phyloP scores from a whole-genome alignment of 2,329 filamentous ascomycete genomes.

The Pleoardoris graminearum region DNA sequence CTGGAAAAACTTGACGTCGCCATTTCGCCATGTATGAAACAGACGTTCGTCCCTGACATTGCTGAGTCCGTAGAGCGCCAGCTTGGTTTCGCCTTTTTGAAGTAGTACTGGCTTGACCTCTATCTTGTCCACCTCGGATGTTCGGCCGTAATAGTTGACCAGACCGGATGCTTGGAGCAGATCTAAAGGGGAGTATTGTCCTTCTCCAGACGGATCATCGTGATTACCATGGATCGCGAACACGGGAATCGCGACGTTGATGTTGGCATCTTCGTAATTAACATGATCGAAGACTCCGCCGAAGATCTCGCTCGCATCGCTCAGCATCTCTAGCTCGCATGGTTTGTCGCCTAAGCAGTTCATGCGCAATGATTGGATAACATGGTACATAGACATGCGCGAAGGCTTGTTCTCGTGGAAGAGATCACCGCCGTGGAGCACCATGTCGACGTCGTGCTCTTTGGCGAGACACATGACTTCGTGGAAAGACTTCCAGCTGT shows the following conservation, averaged over 20 bases:
- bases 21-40: constrained; percentile 89
- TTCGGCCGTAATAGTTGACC: constrained; percentile 93
- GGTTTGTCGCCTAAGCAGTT: constrained; percentile 96
- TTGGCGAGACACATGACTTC: constrained; percentile 90
- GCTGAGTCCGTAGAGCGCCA: constrained; percentile 91
- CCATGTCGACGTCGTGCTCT: constrained; percentile 93
- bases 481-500: constrained; percentile 95
- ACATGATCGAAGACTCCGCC: constrained; percentile 86
- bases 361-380: constrained; percentile 90
- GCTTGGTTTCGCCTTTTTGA: constrained; percentile 90
- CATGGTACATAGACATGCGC: constrained; percentile 92
- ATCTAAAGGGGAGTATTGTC: constrained; percentile 87
- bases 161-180: constrained; percentile 87
- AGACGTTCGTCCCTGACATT: constrained; percentile 95
- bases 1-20: constrained; percentile 90
- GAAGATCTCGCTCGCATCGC: constrained; percentile 89
- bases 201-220: constrained; percentile 96
- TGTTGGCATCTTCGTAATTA: constrained; percentile 96
- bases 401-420: constrained; percentile 99
- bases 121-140: constrained; percentile 91
- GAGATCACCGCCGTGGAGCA: constrained; percentile 88
- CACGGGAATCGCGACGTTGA: constrained; percentile 95
- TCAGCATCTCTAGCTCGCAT: constrained; percentile 91
- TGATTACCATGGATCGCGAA: constrained; percentile 99
- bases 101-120: constrained; percentile 87